Evolutionary conservation across 495 filamentous ascomycete genomes (phyloP).

Genomic region (Aspergillus asperescens): DNA sequence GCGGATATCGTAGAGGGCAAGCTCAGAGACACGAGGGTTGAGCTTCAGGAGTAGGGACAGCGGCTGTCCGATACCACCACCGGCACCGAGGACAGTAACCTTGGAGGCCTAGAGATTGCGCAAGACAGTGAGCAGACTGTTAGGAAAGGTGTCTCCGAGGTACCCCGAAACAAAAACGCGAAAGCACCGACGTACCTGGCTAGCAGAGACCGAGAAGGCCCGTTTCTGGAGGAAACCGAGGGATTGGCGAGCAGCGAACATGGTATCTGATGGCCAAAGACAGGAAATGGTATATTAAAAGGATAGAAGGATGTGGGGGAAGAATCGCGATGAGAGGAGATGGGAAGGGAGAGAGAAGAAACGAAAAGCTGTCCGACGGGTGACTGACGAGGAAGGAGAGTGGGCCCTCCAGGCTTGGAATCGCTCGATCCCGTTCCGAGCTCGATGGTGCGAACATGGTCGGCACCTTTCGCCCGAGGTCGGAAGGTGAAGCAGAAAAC

Average conservation of each 20-base stretch:
- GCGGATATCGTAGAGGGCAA: slow-evolving; percentile 96
- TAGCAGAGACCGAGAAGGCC: slow-evolving; percentile 88
- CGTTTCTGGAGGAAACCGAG: slow-evolving; percentile 74
- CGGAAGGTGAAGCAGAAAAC: too few species aligned
- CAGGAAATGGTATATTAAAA: slow-evolving; percentile 17
- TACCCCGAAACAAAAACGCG: slow-evolving; percentile 3
- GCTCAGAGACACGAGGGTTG: slow-evolving; percentile 86
- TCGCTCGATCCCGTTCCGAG: slow-evolving; percentile 4
- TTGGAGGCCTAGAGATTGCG: slow-evolving; percentile 71
- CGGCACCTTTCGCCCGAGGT: too few species aligned
- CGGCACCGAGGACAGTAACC: slow-evolving; percentile 92
- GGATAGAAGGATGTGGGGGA: slow-evolving; percentile 8
- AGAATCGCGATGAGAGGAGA: slow-evolving; percentile 13
- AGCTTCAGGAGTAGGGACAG: slow-evolving; percentile 96
- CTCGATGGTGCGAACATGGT: too few species aligned
- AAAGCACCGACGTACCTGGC: slow-evolving; percentile 59
- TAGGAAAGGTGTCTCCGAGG: slow-evolving; percentile 13
- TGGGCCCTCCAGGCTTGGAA: background rate
- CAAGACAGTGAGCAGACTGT: slow-evolving; percentile 31
- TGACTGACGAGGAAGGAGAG: slow-evolving; percentile 25
- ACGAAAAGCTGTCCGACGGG: slow-evolving; percentile 14
- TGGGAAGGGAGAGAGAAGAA: slow-evolving; percentile 16
- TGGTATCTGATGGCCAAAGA: slow-evolving; percentile 38
- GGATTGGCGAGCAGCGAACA: slow-evolving; percentile 72
- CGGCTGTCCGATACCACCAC: slow-evolving; percentile 97